Evolutionary conservation across 2,329 filamentous ascomycete species (phyloP).

Genomic region (Clarireedia homoeocarpa): DNA sequence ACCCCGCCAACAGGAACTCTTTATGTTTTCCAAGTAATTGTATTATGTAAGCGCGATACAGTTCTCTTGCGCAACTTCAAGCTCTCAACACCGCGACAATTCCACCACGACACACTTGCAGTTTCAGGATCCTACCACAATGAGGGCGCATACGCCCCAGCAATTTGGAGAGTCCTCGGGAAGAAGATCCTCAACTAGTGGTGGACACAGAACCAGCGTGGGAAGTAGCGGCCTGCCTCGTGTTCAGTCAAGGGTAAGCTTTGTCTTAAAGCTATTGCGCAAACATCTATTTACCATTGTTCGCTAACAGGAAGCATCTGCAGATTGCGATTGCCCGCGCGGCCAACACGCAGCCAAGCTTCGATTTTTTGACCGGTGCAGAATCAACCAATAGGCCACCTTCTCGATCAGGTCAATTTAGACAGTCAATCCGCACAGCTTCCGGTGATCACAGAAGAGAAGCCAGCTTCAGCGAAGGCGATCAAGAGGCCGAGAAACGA

Average conservation of each 20-base stretch:
- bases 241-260: constrained; percentile 24
- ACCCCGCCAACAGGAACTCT: constrained; percentile 14
- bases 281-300: neutral
- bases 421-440: constrained; percentile 42
- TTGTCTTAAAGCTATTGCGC: neutral
- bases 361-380: constrained; percentile 51
- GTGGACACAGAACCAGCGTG: constrained; percentile 23
- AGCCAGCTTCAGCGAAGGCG: constrained; percentile 36
- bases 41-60: neutral
- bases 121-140: constrained; percentile 9
- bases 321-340: constrained; percentile 40
- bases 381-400: constrained; percentile 32
- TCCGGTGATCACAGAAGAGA: constrained; percentile 48
- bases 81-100: constrained; percentile 6
- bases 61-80: neutral
- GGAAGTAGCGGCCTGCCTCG: constrained; percentile 24
- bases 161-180: constrained; percentile 18
- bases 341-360: constrained; percentile 44
- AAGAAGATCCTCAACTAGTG: constrained; percentile 21
- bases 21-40: constrained; percentile 12
- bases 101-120: neutral
- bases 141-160: constrained; percentile 27
- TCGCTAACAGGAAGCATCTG: neutral
- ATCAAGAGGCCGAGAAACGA: constrained; percentile 20
- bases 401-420: constrained; percentile 19